These are phyloP conservation scores for Blastocystis sp. DNA, from an alignment of 352 stramenopile genomes.

Conservation along the genomic window DNA sequence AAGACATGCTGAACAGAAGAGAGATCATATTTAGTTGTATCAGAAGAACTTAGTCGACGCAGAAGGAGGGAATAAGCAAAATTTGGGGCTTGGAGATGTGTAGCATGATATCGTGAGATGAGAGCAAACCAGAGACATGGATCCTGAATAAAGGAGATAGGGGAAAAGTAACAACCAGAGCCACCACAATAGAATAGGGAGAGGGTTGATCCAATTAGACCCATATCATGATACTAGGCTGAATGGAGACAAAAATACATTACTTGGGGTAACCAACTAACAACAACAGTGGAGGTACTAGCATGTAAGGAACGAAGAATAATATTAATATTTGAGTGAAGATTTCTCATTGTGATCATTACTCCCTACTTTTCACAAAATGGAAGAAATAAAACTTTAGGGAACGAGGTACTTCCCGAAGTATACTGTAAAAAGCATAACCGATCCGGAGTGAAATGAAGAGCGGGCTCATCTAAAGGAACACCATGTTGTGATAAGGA, in stretches of 20 bases:
- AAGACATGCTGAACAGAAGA: constrained; percentile 90
- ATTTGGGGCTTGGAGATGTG: constrained; percentile 95
- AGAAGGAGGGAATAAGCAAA: constrained; percentile 93
- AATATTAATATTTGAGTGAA: constrained; percentile 92
- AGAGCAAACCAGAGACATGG: constrained; percentile 90
- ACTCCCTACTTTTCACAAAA: no score
- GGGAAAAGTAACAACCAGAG: constrained; percentile 92
- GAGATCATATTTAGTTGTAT: constrained; percentile 78
- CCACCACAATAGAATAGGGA: constrained; percentile 77
- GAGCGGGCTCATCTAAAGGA: constrained; percentile 41
- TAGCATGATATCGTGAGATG: constrained; percentile 80
- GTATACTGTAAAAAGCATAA: constrained; percentile 99
- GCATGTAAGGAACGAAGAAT: constrained; percentile 87
- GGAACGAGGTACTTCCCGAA: constrained; percentile 91
- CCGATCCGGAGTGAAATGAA: constrained; percentile 71
- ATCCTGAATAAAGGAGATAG: constrained; percentile 91
- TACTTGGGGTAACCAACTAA: constrained; percentile 96
- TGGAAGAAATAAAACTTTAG: constrained; percentile 78
- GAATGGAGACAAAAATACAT: no score
- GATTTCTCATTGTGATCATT: constrained; percentile 90
- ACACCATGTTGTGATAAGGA: background rate
- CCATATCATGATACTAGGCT: constrained; percentile 99
- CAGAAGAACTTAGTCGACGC: constrained; percentile 69
- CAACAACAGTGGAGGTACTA: constrained; percentile 84
- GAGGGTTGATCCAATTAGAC: constrained; percentile 88